Conservation (phyloP, 192 early-diverging fungal species). For the Mortierella hygrophila region DNA sequence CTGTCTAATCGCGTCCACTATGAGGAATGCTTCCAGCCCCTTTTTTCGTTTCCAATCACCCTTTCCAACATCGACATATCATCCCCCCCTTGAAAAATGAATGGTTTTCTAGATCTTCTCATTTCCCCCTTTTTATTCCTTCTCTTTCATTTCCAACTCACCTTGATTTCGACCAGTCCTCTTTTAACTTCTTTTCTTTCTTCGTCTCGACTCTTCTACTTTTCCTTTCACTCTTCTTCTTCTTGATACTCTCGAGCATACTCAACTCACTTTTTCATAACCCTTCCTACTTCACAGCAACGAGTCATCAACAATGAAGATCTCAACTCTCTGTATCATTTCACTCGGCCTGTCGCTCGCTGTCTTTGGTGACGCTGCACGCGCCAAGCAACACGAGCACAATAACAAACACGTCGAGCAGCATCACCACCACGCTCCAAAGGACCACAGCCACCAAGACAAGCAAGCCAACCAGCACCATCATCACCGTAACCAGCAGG, state of each 20-base stretch:
- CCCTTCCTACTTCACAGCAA: neutral
- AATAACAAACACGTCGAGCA: neutral
- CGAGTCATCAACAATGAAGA: slow-evolving; percentile 16
- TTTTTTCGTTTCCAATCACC: neutral
- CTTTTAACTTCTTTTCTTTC: neutral
- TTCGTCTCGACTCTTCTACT: neutral
- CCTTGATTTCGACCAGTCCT: neutral
- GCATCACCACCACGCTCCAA: neutral
- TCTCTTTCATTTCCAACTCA: neutral
- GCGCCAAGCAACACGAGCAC: neutral
- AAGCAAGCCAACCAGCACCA: slow-evolving; percentile 1
- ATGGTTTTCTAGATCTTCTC: neutral
- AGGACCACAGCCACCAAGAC: neutral
- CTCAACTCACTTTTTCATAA: neutral
- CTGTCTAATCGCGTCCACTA: neutral
- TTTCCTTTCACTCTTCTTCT: neutral
- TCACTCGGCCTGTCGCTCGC: slow-evolving; percentile 30
- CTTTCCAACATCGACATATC: neutral
- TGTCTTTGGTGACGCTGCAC: slow-evolving; percentile 15
- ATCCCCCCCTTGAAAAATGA: neutral
- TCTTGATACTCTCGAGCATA: neutral
- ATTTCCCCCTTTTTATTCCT: neutral
- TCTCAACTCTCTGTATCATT: slow-evolving; percentile 30
- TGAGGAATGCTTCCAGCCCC: neutral
- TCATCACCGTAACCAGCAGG: neutral